Base-by-base conservation (phyloP, 2,329 filamentous ascomycete species). In the Rhinocladiella similis region DNA sequence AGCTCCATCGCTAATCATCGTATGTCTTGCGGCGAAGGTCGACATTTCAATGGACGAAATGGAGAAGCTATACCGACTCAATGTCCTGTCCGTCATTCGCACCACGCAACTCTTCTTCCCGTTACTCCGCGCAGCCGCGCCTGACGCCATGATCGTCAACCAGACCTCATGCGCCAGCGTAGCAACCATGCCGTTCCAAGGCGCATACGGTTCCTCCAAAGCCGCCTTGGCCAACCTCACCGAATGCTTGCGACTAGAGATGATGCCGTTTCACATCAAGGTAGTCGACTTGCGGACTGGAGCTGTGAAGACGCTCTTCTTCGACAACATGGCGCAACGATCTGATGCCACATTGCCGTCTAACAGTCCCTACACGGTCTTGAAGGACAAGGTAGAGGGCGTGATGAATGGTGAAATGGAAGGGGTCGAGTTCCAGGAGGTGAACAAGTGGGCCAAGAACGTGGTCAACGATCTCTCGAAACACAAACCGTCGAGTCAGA, bases 161-260 rank as follows among this genome's bases (percentile, higher is more conserved):
- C 65, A 73, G 33, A 69, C 68, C 5, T 73, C 71, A 13, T 56
- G 73, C 18, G 63, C 64, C 27, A 57, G 66, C 55, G 53, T 67
- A 51, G 46, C 65, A 6, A 45, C 62, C 3, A 53, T 69, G 13
- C 71, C 73, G 2, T 74, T 64, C 45, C 67, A 70, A 20, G 64
- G 61, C 27, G 48, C 68, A 22, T 73, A 73, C 50, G 67, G 55
- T 16, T 67, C 64, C 27, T 70, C 68, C 35, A 72, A 72, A 67
- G 83, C 81, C 0, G 82, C 83, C 1, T 65, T 84, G 19, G 80
- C 84, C 65, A 73, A 75, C 1, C 84, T 82, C 66, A 80, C 77
- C 53, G 76, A 84, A 55, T 81, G 79, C 1, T 67, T 73, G 14
- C 67, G 70, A 13, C 56, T 70, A 9, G 71, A 73, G 54, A 42